Conservation (phyloP, 2,329 filamentous ascomycete species). For the Colletotrichum cordylinicola region DNA sequence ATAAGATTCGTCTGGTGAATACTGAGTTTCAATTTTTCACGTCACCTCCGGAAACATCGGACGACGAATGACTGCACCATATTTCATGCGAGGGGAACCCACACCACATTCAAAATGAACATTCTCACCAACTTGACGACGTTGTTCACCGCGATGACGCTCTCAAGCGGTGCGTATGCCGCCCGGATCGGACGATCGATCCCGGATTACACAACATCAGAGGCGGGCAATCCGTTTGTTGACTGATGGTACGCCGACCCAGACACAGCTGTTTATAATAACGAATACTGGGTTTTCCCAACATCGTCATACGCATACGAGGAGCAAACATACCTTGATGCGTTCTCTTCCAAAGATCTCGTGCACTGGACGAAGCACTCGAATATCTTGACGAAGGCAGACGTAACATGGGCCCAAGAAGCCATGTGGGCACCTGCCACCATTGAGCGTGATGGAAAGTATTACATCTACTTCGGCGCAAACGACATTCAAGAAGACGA, state of each 20-base stretch:
- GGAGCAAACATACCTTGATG: conserved; percentile 54
- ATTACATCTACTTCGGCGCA: conserved; percentile 67
- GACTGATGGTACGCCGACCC: conserved; percentile 58
- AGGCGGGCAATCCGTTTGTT: conserved; percentile 53
- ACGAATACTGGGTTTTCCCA: conserved; percentile 53
- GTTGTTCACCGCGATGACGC: background rate
- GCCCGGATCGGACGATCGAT: background rate
- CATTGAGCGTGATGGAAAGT: conserved; percentile 62
- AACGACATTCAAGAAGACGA: conserved; percentile 52
- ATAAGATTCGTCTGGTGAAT: background rate
- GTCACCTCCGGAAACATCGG: background rate
- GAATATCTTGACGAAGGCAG: conserved; percentile 47
- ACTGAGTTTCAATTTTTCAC: background rate
- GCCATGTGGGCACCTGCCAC: conserved; percentile 72
- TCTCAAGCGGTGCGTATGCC: background rate
- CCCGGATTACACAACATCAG: conserved; percentile 43
- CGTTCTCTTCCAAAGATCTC: conserved; percentile 55
- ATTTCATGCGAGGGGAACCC: background rate
- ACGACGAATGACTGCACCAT: background rate
- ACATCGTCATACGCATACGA: conserved; percentile 50
- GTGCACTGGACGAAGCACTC: conserved; percentile 53
- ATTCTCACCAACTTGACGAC: background rate
- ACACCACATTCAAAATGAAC: background rate
- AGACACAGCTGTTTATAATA: conserved; percentile 50
- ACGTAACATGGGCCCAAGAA: conserved; percentile 69